Evolutionary conservation across 805 yeast genomes (phyloP).

Genomic region (Soucietia sequanensis): DNA sequence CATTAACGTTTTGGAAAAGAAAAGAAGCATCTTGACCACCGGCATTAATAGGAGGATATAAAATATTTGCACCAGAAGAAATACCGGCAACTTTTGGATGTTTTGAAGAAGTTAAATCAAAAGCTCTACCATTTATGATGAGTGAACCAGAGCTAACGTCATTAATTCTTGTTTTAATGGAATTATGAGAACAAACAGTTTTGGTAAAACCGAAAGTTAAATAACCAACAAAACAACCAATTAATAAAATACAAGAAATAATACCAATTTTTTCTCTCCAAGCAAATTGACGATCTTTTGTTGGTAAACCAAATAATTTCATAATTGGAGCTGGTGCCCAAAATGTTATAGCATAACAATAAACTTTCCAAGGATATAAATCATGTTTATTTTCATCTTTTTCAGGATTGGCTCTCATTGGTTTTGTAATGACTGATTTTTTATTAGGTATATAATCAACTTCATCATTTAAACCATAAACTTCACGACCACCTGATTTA

Average conservation of each 20-base stretch:
- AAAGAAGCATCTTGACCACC: constrained; percentile 87
- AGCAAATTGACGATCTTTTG: constrained; percentile 83
- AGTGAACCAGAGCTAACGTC: constrained; percentile 61
- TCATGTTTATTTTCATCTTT: constrained; percentile 16
- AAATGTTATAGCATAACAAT: constrained; percentile 78
- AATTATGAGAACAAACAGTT: constrained; percentile 61
- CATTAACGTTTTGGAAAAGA: constrained; percentile 88
- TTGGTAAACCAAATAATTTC: constrained; percentile 70
- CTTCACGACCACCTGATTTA: constrained; percentile 46
- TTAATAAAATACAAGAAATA: constrained; percentile 65
- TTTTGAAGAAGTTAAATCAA: constrained; percentile 62
- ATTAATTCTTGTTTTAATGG: constrained; percentile 53
- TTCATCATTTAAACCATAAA: constrained; percentile 65
- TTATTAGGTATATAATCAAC: constrained; percentile 28
- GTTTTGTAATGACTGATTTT: constrained; percentile 21
- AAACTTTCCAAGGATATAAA: constrained; percentile 69
- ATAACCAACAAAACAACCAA: constrained; percentile 80
- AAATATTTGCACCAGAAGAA: constrained; percentile 61
- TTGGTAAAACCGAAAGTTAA: constrained; percentile 89
- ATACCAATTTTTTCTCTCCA: constrained; percentile 97
- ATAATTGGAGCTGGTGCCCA: constrained; percentile 87
- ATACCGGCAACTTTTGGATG: constrained; percentile 88
- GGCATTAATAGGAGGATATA: constrained; percentile 84
- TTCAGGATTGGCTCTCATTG: constrained; percentile 6
- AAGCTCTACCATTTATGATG: constrained; percentile 81